Evolutionary conservation across 2,329 filamentous ascomycete species (phyloP), one percentile per base, ranked within the genome.

Genomic region (Ceratocystis albifundus): DNA sequence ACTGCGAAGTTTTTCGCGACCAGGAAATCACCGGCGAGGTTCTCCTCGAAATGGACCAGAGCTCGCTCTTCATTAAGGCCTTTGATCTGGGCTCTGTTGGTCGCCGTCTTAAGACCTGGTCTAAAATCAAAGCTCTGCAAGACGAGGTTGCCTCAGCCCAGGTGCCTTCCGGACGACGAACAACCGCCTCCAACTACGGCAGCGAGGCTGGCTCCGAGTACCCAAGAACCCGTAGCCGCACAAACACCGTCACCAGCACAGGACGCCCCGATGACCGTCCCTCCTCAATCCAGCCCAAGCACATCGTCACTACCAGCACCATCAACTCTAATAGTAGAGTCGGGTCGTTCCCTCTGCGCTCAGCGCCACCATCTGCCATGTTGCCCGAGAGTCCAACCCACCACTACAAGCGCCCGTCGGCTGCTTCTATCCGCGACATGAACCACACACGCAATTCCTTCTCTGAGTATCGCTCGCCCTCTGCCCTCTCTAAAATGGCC

Each of bases 21-120:
- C 93, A 99, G 75, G 94, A 99, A 74, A 97, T 99, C 67, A 87
- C 89, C 1, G 94, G 94, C 62, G 92, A 97, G 72, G 93, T 97
- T 3, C 78, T 99, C 48, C 77, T 99, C 64, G 90, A 89, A 65
- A 96, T 97, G 90, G 91, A 96, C 71, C 93, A 96, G 77, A 89
- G 90, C 67, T 95, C 94, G 48, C 81, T 97, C 17, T 96, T 96
- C 74, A 87, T 97, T 78, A 96, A 96, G 73, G 92, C 94, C 61
- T 96, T 96, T 71, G 90, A 96, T 71, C 81, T 97, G 70, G 93
- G 93, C 20, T 90, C 92, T 2, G 92, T 97, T 71, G 93, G 93
- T 7, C 84, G 90, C 67, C 84, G 93, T 69, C 77, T 97, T 69
- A 95, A 95, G 75, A 96, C 92, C 1, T 97, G 93, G 93, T 90